phyloP scores from a whole-genome alignment of 2,329 filamentous ascomycete species.

The Nemania bipapillata region DNA sequence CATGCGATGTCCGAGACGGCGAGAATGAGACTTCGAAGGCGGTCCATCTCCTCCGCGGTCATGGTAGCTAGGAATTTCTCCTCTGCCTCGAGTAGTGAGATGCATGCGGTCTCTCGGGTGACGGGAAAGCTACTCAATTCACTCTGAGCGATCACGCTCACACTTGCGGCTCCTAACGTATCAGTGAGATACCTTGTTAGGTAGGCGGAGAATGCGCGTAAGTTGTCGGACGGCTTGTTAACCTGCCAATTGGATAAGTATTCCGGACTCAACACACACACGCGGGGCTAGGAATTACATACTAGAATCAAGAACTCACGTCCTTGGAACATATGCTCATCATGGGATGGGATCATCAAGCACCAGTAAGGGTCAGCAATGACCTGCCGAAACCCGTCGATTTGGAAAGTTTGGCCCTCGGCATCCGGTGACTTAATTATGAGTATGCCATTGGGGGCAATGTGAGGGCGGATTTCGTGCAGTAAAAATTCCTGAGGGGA shows the following conservation, averaged over 20 bases:
- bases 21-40: neutral
- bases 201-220: neutral
- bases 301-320: neutral
- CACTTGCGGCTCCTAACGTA: neutral
- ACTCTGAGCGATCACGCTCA: neutral
- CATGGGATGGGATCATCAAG: too few relatives aligned
- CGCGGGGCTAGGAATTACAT: neutral
- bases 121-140: neutral
- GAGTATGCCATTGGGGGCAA: neutral
- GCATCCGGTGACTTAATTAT: neutral
- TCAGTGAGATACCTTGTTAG: neutral
- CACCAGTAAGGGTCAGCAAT: neutral
- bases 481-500: too few relatives aligned
- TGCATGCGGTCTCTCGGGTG: neutral
- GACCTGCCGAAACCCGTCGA: neutral
- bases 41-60: neutral
- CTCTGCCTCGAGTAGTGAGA: neutral
- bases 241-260: neutral
- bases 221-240: neutral
- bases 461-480: too few relatives aligned
- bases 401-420: neutral
- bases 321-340: too few relatives aligned
- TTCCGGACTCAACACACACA: neutral
- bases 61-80: neutral
- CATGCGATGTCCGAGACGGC: neutral